A percentile compares a stretch with the other conserved stretches of the same genome.
phyloP scores from a whole-genome alignment of 2,329 filamentous ascomycete species.

The Cladosporium sphaerospermum region DNA sequence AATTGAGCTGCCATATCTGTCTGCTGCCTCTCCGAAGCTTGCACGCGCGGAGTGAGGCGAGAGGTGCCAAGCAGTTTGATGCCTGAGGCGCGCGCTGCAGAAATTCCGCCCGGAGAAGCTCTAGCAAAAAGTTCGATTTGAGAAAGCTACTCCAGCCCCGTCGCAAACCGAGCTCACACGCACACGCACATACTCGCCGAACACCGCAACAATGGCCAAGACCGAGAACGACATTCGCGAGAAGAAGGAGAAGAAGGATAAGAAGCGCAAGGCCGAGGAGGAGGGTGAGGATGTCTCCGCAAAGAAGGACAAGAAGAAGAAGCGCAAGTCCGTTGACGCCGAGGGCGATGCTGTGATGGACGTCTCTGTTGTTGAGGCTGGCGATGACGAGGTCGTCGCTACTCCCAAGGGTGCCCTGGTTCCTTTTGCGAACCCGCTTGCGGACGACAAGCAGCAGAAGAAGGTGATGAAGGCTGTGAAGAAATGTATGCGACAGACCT shows the following conservation, averaged over 20 bases:
- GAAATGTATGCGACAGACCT: slow-evolving; percentile 42
- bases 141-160: neutral
- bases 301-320: slow-evolving; percentile 52
- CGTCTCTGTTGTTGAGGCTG: slow-evolving; percentile 22
- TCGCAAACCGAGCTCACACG: slow-evolving; percentile 5
- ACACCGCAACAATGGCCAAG: slow-evolving; percentile 30
- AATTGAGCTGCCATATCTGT: no score
- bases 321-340: slow-evolving; percentile 50
- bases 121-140: slow-evolving; percentile 5
- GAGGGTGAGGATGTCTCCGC: slow-evolving; percentile 22
- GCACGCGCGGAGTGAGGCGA: neutral
- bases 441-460: slow-evolving; percentile 67
- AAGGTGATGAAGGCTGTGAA: slow-evolving; percentile 61
- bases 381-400: slow-evolving; percentile 41
- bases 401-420: slow-evolving; percentile 55
- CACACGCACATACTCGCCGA: neutral
- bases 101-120: neutral
- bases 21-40: no score
- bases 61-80: neutral
- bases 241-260: slow-evolving; percentile 33
- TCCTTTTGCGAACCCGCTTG: slow-evolving; percentile 75
- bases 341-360: slow-evolving; percentile 24
- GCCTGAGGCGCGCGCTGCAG: neutral
- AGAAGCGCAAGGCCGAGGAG: slow-evolving; percentile 31
- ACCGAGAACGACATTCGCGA: slow-evolving; percentile 28